Evolutionary conservation across 2,329 filamentous ascomycete genomes (phyloP).

Genomic region (Myriosclerotinia scirpicola): DNA sequence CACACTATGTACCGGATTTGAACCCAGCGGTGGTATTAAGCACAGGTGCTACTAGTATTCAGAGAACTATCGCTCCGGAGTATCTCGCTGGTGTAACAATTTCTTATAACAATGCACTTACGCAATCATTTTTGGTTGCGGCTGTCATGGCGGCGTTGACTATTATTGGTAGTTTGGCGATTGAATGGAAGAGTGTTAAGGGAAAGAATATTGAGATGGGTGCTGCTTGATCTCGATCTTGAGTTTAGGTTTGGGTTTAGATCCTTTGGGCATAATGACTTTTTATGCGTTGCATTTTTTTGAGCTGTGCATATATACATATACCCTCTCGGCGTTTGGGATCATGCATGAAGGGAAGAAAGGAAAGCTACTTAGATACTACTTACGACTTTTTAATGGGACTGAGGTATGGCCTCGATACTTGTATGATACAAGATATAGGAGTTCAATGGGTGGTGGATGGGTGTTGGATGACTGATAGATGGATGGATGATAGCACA

Average conservation of each 20-base stretch:
- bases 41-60: constrained; percentile 61
- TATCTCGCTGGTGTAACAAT: constrained; percentile 54
- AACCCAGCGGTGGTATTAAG: constrained; percentile 47
- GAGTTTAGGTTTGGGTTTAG: not conserved
- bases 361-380: not conserved
- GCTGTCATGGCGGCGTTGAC: constrained; percentile 9
- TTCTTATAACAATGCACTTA: constrained; percentile 59
- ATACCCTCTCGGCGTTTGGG: constrained; percentile 12
- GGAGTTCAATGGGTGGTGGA: not conserved
- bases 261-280: not conserved
- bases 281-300: not conserved
- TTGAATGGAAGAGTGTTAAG: constrained; percentile 50
- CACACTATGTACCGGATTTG: constrained; percentile 45
- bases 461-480: not conserved
- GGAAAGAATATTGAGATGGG: constrained; percentile 41
- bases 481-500: not conserved
- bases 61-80: constrained; percentile 50
- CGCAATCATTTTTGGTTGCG: constrained; percentile 55
- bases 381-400: not conserved
- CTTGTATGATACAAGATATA: not conserved
- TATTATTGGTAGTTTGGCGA: constrained; percentile 13
- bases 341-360: not conserved
- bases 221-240: constrained; percentile 27
- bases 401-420: not conserved
- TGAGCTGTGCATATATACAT: not conserved